phyloP scores from a whole-genome alignment of 768 basidiomycete genomes.

The Termitomyces sp. region DNA sequence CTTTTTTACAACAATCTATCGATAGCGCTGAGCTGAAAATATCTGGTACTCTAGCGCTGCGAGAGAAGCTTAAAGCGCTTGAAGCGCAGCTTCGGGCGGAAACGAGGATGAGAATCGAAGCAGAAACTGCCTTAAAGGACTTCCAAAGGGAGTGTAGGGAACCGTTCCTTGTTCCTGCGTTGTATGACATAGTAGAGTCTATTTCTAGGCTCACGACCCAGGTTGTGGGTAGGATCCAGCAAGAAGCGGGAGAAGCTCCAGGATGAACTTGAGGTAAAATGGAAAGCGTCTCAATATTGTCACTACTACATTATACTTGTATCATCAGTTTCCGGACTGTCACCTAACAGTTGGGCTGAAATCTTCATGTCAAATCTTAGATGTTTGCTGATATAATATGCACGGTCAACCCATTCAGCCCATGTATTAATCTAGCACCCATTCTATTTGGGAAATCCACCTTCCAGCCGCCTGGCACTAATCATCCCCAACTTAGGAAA shows the following conservation, averaged over 20 bases:
- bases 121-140: conserved; percentile 40
- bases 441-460: too few relatives aligned
- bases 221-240: conserved; percentile 13
- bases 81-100: conserved; percentile 32
- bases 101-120: conserved; percentile 29
- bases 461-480: too few relatives aligned
- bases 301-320: background rate
- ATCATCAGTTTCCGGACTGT: background rate
- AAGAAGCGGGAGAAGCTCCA: background rate
- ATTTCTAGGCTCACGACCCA: conserved; percentile 41
- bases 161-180: conserved; percentile 53
- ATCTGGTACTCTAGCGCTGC: conserved; percentile 15
- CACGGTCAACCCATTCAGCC: too few relatives aligned
- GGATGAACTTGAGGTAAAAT: background rate
- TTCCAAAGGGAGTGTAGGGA: conserved; percentile 42
- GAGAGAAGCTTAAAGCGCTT: conserved; percentile 21
- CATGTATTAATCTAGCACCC: too few relatives aligned
- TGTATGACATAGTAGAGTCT: conserved; percentile 47
- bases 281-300: background rate
- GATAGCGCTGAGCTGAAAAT: too few relatives aligned
- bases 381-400: too few relatives aligned
- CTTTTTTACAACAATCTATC: background rate
- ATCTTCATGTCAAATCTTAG: too few relatives aligned
- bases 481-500: too few relatives aligned
- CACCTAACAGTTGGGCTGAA: background rate